Evolutionary conservation across 2,329 filamentous ascomycete species (phyloP).

Genomic region (Purpureocillium takamizusanense): DNA sequence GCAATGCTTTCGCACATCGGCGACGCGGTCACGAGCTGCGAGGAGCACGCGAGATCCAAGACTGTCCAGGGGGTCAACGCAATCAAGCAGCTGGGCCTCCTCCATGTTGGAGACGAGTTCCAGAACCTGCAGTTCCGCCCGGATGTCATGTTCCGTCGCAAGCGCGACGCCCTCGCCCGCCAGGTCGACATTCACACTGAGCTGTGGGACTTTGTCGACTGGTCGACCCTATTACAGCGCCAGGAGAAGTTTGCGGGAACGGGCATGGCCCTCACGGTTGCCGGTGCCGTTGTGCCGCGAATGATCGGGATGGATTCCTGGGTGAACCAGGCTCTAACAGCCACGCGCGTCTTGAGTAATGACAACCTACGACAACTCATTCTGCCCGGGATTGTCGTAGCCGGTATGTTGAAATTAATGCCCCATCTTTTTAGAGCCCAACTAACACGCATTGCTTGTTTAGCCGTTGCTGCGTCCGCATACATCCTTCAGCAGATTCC

Average conservation of each 20-base stretch:
- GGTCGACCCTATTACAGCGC: constrained; percentile 69
- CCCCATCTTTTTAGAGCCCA: background rate
- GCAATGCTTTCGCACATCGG: constrained; percentile 88
- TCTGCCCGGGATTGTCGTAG: constrained; percentile 68
- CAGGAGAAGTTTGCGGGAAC: constrained; percentile 94
- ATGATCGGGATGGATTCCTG: constrained; percentile 78
- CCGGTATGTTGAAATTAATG: constrained; percentile 54
- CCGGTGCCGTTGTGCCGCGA: constrained; percentile 73
- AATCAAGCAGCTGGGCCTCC: constrained; percentile 79
- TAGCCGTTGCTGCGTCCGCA: constrained; percentile 64
- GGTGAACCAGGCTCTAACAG: constrained; percentile 79
- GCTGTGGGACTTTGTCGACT: constrained; percentile 87
- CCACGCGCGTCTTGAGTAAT: constrained; percentile 69
- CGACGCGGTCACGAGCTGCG: constrained; percentile 66
- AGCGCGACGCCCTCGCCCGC: constrained; percentile 70
- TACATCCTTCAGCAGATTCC: constrained; percentile 86
- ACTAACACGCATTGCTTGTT: constrained; percentile 6
- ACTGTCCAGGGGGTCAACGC: constrained; percentile 74
- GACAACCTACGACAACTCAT: constrained; percentile 74
- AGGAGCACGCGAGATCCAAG: constrained; percentile 73
- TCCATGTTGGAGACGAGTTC: constrained; percentile 84
- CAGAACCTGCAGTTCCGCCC: constrained; percentile 79
- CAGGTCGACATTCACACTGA: constrained; percentile 85
- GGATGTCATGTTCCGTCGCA: constrained; percentile 88
- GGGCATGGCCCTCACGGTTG: constrained; percentile 87